Percentiles rank a stretch among this genome's conserved stretches.
phyloP scores from a whole-genome alignment of 106 monocot genomes.

The Acorus calamus region DNA sequence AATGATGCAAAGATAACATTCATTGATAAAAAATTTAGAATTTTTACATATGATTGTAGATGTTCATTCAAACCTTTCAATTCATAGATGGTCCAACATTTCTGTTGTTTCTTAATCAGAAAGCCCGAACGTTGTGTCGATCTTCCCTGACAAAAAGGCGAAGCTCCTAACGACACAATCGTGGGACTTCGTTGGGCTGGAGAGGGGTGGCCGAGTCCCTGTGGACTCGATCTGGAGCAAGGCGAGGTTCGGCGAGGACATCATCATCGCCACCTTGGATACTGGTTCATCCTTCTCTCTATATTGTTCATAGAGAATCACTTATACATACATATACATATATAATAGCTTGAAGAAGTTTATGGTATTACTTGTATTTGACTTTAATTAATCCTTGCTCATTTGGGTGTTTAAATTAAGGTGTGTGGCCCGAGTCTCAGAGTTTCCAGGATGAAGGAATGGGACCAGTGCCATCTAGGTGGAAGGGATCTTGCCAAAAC shows the following conservation, averaged over 20 bases:
- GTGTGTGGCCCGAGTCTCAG: conserved; percentile 46
- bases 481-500: conserved; percentile 34
- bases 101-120: conserved; percentile 15
- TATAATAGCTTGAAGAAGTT: too few relatives aligned
- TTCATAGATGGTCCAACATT: background rate
- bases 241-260: conserved; percentile 54
- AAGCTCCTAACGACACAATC: conserved; percentile 60
- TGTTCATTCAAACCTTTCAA: too few relatives aligned
- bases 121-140: conserved; percentile 34
- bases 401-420: conserved; percentile 4
- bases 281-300: conserved; percentile 22
- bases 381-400: background rate
- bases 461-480: conserved; percentile 20
- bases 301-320: too few relatives aligned
- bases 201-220: conserved; percentile 24
- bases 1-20: too few relatives aligned
- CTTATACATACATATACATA: too few relatives aligned
- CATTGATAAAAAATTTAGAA: too few relatives aligned
- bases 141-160: conserved; percentile 36
- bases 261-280: conserved; percentile 61
- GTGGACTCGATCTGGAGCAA: conserved; percentile 42
- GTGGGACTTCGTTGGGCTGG: conserved; percentile 52
- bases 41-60: too few relatives aligned
- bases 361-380: too few relatives aligned
- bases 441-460: conserved; percentile 39